Conservation (phyloP, 2,329 filamentous ascomycete species). For the Chaetomium sp. region DNA sequence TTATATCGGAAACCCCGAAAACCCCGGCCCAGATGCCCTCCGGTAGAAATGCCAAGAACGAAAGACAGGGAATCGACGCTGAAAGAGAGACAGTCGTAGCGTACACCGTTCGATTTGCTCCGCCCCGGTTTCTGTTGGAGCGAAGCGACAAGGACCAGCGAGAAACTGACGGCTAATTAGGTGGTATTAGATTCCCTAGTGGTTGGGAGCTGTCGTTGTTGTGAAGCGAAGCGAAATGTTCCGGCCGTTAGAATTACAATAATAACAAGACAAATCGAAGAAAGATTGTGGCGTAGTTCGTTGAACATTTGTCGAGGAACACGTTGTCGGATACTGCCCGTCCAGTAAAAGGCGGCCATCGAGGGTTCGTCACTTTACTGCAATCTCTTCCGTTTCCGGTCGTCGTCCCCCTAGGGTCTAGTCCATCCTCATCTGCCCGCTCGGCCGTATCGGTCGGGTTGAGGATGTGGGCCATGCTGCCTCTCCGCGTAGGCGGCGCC, state of each 20-base stretch:
- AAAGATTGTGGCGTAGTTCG: not conserved
- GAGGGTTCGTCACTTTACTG: slow-evolving; percentile 20
- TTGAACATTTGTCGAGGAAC: not conserved
- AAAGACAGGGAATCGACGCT: not conserved
- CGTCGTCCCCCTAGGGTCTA: slow-evolving; percentile 57
- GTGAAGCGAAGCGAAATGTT: not conserved
- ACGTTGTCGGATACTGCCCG: not conserved
- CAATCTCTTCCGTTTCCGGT: slow-evolving; percentile 64
- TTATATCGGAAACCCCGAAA: not conserved
- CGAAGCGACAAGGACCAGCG: not conserved
- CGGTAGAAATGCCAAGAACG: not conserved
- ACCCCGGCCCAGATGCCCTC: not conserved
- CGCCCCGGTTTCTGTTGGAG: not conserved
- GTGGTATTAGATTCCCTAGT: not conserved
- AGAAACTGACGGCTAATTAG: not conserved
- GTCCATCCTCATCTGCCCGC: slow-evolving; percentile 57
- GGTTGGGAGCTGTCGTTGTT: not conserved
- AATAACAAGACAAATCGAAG: slow-evolving; percentile 4
- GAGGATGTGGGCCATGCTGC: slow-evolving; percentile 66
- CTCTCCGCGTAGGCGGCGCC: slow-evolving; percentile 57
- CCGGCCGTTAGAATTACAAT: slow-evolving; percentile 1
- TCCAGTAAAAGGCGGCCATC: not conserved
- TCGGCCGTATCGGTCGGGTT: slow-evolving; percentile 61
- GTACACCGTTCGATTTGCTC: not conserved
- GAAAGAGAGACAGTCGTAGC: not conserved